These are phyloP conservation scores for Geranium incanum DNA, from an alignment of 441 rosid genomes.

Conservation along the genomic window DNA sequence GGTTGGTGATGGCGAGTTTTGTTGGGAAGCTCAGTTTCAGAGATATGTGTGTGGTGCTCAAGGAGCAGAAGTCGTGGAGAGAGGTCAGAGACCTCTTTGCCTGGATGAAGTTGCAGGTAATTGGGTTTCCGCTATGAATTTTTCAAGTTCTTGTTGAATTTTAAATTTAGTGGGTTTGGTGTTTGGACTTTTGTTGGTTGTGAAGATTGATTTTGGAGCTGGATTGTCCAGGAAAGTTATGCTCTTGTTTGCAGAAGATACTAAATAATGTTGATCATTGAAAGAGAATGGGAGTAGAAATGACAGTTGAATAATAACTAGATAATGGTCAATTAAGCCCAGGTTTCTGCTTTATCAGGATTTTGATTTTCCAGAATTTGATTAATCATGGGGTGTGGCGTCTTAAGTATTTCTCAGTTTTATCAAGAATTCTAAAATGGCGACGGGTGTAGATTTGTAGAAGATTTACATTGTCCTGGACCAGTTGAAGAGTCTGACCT, in stretches of 20 bases:
- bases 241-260: background rate
- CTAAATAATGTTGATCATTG: background rate
- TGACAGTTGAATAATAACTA: background rate
- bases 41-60: conserved; percentile 88
- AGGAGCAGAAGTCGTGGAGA: conserved; percentile 79
- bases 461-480: background rate
- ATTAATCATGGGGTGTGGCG: background rate
- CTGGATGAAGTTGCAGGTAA: conserved; percentile 93
- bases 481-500: background rate
- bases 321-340: background rate
- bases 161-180: background rate
- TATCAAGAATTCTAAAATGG: background rate
- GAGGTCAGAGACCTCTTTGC: conserved; percentile 69
- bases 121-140: background rate
- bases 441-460: background rate
- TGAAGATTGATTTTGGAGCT: background rate
- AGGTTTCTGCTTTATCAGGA: background rate
- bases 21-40: conserved; percentile 63
- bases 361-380: background rate
- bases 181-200: background rate
- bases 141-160: background rate
- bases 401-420: background rate
- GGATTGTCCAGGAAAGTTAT: background rate
- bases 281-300: background rate
- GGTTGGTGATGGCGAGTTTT: conserved; percentile 65